These are phyloP conservation scores for Linnemannia schmuckeri DNA, from an alignment of 192 early-diverging fungal genomes.

Conservation along the genomic window DNA sequence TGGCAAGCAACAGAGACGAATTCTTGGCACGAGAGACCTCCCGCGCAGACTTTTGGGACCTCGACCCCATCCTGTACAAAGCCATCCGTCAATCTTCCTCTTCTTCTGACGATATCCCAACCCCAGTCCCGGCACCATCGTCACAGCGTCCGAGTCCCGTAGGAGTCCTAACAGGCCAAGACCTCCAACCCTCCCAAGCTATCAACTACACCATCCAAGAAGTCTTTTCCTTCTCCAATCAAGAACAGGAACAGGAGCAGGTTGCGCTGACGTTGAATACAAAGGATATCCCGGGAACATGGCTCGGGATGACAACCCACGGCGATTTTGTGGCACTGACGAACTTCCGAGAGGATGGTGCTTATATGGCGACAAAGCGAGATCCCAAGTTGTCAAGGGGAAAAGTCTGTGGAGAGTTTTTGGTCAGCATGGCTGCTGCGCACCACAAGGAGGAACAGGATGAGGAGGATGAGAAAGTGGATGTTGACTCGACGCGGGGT, in stretches of 20 bases:
- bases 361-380: constrained; percentile 3
- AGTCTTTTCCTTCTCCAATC: background rate
- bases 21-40: constrained; percentile 54
- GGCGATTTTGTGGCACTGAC: constrained; percentile 64
- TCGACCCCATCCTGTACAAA: constrained; percentile 10
- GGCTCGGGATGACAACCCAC: constrained; percentile 61
- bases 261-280: constrained; percentile 17
- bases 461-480: background rate
- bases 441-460: constrained; percentile 31
- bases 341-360: constrained; percentile 56
- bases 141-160: background rate
- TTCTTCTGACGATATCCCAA: background rate
- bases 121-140: background rate
- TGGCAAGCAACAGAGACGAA: constrained; percentile 67
- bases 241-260: background rate
- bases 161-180: constrained; percentile 57
- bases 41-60: constrained; percentile 60
- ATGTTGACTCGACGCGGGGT: background rate
- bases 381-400: constrained; percentile 43
- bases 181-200: constrained; percentile 43
- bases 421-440: constrained; percentile 47
- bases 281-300: constrained; percentile 55
- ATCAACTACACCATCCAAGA: constrained; percentile 33
- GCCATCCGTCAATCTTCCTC: background rate
- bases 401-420: constrained; percentile 56